Evolutionary conservation across 306 rosid species (phyloP).

Genomic region (Corylus heterophylla): DNA sequence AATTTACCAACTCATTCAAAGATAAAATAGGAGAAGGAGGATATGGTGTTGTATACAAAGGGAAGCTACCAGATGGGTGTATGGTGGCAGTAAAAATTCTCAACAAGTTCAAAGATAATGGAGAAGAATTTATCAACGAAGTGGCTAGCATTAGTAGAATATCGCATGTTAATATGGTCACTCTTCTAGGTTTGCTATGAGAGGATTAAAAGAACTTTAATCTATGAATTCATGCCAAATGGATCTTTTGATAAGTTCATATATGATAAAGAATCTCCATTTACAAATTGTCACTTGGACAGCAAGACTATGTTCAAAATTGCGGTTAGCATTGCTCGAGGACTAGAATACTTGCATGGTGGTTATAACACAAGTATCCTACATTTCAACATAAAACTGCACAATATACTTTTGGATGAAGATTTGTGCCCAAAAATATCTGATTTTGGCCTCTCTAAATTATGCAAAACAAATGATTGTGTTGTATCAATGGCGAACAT

Average conservation of each 20-base stretch:
- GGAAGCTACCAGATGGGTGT: conserved; percentile 28
- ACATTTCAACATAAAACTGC: conserved; percentile 26
- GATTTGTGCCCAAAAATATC: conserved; percentile 35
- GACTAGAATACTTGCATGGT: conserved; percentile 40
- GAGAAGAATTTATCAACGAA: conserved; percentile 49
- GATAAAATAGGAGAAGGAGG: conserved; percentile 40
- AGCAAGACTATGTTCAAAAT: conserved; percentile 22
- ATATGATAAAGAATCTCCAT: background rate
- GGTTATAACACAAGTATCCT: conserved; percentile 17
- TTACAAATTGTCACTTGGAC: conserved; percentile 17
- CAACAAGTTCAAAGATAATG: conserved; percentile 23
- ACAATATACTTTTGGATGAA: conserved; percentile 2
- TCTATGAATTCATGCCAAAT: conserved; percentile 43
- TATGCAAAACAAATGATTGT: conserved; percentile 36
- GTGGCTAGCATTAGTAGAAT: conserved; percentile 45
- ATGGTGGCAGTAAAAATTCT: conserved; percentile 40
- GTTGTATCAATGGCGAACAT: conserved; percentile 21
- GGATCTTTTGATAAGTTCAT: conserved; percentile 45
- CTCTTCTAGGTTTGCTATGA: conserved; percentile 44
- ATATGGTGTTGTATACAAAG: conserved; percentile 44
- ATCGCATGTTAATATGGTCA: conserved; percentile 42
- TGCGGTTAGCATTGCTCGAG: conserved; percentile 36
- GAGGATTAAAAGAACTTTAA: conserved; percentile 32
- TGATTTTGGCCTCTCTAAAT: conserved; percentile 45
- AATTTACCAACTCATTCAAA: conserved; percentile 31